These are phyloP conservation scores for Ambrosia trifida DNA, from an alignment of 129 eudicot species.

Conservation along the genomic window DNA sequence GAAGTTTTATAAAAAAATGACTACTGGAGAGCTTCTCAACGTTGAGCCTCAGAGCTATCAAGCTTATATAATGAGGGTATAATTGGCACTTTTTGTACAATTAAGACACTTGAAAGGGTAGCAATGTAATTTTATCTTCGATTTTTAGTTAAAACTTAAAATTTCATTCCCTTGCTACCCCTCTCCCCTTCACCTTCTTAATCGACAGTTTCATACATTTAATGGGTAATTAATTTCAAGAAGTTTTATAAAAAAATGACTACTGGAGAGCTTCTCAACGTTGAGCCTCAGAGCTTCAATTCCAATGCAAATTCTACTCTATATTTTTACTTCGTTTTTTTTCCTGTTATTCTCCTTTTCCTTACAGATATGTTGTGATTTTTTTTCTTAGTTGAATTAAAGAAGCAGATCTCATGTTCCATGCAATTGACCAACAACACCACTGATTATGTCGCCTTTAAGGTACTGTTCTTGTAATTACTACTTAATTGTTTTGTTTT, in stretches of 20 bases:
- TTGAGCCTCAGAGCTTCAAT: slow-evolving; percentile 80
- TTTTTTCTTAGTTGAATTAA: slow-evolving; percentile 60
- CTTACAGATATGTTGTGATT: slow-evolving; percentile 40
- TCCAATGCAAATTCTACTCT: slow-evolving; percentile 43
- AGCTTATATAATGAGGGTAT: no score
- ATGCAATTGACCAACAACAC: slow-evolving; percentile 69
- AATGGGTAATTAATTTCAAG: no score
- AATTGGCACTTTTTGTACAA: no score
- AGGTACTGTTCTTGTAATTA: slow-evolving; percentile 40
- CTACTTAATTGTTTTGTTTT: background rate
- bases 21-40: no score
- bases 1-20: no score
- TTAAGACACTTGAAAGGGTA: no score
- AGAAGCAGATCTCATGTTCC: slow-evolving; percentile 86
- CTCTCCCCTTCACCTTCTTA: no score
- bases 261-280: slow-evolving; percentile 63
- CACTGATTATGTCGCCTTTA: slow-evolving; percentile 68
- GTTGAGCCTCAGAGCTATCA: no score
- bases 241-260: slow-evolving; percentile 42
- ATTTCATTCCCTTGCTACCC: no score
- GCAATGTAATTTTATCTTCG: no score
- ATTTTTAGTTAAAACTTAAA: no score
- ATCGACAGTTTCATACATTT: no score
- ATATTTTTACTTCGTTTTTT: background rate
- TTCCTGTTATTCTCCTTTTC: background rate